These are phyloP conservation scores for Gaeumannomyces sp. DNA, from an alignment of 2,329 filamentous ascomycete genomes.

Conservation along the genomic window DNA sequence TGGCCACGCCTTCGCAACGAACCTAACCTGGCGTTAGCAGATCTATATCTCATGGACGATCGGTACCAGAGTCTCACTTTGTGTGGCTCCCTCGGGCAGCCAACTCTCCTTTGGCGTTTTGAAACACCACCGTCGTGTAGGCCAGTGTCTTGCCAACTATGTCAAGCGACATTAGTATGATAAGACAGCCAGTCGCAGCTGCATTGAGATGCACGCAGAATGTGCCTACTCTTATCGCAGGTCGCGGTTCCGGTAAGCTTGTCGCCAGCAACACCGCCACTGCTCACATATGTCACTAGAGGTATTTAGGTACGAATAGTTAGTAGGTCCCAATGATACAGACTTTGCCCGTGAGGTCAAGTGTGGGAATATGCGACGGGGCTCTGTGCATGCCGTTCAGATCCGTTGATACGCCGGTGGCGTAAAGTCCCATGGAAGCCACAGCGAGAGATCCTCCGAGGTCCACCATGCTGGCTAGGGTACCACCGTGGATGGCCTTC, in stretches of 20 bases:
- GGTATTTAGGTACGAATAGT: not conserved
- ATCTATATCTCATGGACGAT: not conserved
- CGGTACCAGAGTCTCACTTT: constrained; percentile 40
- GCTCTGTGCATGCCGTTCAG: constrained; percentile 43
- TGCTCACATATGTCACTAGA: constrained; percentile 59
- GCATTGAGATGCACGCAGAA: not conserved
- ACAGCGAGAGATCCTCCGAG: constrained; percentile 60
- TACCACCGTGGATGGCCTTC: constrained; percentile 70
- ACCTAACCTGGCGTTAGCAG: constrained; percentile 13
- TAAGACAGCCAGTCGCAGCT: not conserved
- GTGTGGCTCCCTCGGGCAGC: constrained; percentile 60
- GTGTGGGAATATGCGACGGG: not conserved
- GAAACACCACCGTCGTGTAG: constrained; percentile 54
- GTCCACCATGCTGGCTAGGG: constrained; percentile 69
- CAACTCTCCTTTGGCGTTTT: constrained; percentile 51
- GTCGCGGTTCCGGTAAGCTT: constrained; percentile 48
- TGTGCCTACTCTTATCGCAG: constrained; percentile 53
- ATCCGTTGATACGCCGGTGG: constrained; percentile 60
- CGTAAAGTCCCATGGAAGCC: constrained; percentile 56
- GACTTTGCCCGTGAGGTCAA: not conserved
- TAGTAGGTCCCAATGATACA: not conserved
- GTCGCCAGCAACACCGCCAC: constrained; percentile 52
- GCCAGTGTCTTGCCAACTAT: constrained; percentile 59
- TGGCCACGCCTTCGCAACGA: constrained; percentile 22
- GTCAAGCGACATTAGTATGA: not conserved